phyloP scores from a whole-genome alignment of 345 rosid species.

The Murraya koenigii region DNA sequence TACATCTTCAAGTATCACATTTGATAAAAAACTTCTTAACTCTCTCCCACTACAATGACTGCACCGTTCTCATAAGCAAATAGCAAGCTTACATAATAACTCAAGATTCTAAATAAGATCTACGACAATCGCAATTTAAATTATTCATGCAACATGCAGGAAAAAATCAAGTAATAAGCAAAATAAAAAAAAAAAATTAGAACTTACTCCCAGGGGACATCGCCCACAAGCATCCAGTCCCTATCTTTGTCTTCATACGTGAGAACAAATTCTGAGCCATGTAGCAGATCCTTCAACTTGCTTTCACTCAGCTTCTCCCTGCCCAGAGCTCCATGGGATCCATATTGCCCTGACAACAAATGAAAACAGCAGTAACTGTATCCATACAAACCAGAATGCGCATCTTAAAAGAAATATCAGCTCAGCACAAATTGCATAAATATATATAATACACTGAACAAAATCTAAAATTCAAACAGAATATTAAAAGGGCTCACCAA shows the following conservation, averaged over 20 bases:
- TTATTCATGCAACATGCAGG: neutral
- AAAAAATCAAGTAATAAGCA: neutral
- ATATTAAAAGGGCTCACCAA: constrained; percentile 36
- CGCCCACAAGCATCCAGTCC: constrained; percentile 84
- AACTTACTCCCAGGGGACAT: constrained; percentile 80
- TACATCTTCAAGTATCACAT: neutral
- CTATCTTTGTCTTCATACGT: constrained; percentile 69
- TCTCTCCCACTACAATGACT: neutral
- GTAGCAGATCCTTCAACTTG: constrained; percentile 53
- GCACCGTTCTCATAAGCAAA: neutral
- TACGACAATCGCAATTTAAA: neutral
- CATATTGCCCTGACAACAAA: constrained; percentile 48
- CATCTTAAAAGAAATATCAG: constrained; percentile 10
- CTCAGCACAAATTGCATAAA: constrained; percentile 7
- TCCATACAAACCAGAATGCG: constrained; percentile 17
- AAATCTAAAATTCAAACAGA: neutral
- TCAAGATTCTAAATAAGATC: neutral
- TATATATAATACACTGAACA: neutral
- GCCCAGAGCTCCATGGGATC: constrained; percentile 42
- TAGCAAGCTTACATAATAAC: neutral
- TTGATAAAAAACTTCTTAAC: neutral
- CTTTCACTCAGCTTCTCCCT: constrained; percentile 54
- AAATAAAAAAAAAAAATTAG: neutral
- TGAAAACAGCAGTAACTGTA: constrained; percentile 27
- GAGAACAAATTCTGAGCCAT: constrained; percentile 63